These are phyloP conservation scores for Usnea hakonensis DNA, from an alignment of 495 filamentous ascomycete genomes.

Conservation along the genomic window DNA sequence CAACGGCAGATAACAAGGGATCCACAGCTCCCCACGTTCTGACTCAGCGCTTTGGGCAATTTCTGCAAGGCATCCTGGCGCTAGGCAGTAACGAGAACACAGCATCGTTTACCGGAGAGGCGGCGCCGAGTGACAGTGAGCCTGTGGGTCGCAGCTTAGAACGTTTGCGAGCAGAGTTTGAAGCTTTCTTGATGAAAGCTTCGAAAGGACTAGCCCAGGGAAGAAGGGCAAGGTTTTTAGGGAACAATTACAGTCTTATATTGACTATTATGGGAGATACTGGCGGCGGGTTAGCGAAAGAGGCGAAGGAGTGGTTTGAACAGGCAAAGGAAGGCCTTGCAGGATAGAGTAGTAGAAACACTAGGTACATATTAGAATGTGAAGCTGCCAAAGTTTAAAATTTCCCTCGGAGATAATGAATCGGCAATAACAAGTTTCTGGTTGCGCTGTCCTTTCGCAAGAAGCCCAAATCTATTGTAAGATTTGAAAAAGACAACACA, in stretches of 20 bases:
- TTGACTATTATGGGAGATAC: slow-evolving; percentile 64
- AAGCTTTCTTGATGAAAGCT: slow-evolving; percentile 63
- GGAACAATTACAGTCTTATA: slow-evolving; percentile 89
- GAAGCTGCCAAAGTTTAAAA: too few species aligned
- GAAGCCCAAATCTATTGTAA: background rate
- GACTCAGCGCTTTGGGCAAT: slow-evolving; percentile 86
- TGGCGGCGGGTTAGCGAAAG: slow-evolving; percentile 20
- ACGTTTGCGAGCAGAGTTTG: slow-evolving; percentile 67
- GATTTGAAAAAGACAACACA: background rate
- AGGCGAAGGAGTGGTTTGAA: slow-evolving; percentile 22
- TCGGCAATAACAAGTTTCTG: background rate
- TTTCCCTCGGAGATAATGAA: background rate
- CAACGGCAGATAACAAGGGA: slow-evolving; percentile 49
- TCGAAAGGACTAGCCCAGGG: slow-evolving; percentile 62
- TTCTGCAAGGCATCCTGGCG: slow-evolving; percentile 74
- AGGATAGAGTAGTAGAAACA: too few species aligned
- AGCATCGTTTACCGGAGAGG: slow-evolving; percentile 6
- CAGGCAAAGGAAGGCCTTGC: slow-evolving; percentile 20
- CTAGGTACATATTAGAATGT: too few species aligned
- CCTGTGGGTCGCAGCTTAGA: slow-evolving; percentile 74
- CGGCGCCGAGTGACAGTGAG: slow-evolving; percentile 74
- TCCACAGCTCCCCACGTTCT: slow-evolving; percentile 85
- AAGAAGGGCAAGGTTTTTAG: slow-evolving; percentile 79
- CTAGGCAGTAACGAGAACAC: slow-evolving; percentile 58
- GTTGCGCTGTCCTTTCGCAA: slow-evolving; percentile 1